Evolutionary conservation across 768 basidiomycete species (phyloP).

Genomic region (Naganishia randhawae): DNA sequence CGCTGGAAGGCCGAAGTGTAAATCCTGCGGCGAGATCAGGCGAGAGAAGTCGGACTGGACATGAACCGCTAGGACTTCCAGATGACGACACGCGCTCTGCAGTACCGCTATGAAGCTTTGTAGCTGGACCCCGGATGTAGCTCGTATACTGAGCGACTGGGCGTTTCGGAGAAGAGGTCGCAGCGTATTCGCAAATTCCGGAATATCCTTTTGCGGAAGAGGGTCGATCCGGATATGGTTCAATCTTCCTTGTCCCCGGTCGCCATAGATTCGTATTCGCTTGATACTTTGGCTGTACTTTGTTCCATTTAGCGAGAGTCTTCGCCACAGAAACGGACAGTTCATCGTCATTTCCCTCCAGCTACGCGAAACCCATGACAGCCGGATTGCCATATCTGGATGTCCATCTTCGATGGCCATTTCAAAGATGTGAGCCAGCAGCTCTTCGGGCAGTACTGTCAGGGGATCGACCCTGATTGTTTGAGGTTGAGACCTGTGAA

Average conservation of each 20-base stretch:
- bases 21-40: background rate
- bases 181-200: background rate
- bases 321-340: constrained; percentile 14
- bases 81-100: background rate
- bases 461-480: background rate
- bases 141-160: background rate
- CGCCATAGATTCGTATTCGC: constrained; percentile 6
- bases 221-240: background rate
- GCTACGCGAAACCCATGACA: constrained; percentile 13
- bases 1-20: background rate
- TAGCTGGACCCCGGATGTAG: background rate
- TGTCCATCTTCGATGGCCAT: constrained; percentile 11
- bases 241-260: constrained; percentile 5
- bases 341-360: constrained; percentile 19
- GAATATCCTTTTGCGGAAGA: background rate
- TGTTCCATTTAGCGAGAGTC: background rate
- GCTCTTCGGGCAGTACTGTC: constrained; percentile 11
- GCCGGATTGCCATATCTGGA: constrained; percentile 4
- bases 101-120: background rate
- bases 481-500: background rate
- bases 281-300: constrained; percentile 4
- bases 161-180: background rate
- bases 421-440: constrained; percentile 14
- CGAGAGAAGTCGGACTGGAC: background rate
- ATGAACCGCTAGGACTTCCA: background rate